phyloP scores from a whole-genome alignment of 352 stramenopile genomes.

The Detonula confervacea region DNA sequence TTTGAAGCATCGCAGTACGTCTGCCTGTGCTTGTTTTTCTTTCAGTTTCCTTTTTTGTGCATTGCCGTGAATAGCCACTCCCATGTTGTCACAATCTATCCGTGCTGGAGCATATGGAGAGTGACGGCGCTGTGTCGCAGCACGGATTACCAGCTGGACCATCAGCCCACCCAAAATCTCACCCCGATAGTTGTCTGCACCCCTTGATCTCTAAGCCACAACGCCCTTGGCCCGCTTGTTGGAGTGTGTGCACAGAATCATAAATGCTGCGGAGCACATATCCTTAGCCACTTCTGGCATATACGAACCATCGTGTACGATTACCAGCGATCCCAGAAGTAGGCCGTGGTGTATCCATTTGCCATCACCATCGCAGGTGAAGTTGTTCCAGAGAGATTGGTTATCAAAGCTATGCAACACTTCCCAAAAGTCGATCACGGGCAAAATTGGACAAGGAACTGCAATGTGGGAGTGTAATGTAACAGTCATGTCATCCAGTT shows the following conservation, averaged over 20 bases:
- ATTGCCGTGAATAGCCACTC: slow-evolving; percentile 37
- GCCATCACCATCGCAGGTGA: slow-evolving; percentile 25
- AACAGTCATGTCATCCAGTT: neutral
- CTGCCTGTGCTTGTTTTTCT: slow-evolving; percentile 38
- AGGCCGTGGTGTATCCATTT: slow-evolving; percentile 21
- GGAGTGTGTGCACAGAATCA: neutral
- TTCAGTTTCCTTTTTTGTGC: neutral
- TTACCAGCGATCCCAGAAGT: neutral
- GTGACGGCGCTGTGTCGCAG: neutral
- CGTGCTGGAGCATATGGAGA: neutral
- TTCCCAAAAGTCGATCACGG: neutral
- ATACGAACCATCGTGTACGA: slow-evolving; percentile 32
- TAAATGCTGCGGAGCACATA: slow-evolving; percentile 7
- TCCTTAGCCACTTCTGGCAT: neutral
- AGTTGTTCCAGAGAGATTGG: slow-evolving; percentile 16
- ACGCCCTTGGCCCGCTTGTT: neutral
- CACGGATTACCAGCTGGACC: slow-evolving; percentile 16
- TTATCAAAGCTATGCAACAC: neutral
- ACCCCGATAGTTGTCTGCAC: slow-evolving; percentile 21
- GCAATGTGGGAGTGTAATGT: neutral
- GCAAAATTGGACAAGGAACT: neutral
- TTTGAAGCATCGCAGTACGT: slow-evolving; percentile 37
- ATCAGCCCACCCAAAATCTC: slow-evolving; percentile 19
- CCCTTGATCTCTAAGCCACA: neutral
- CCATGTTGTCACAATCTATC: slow-evolving; percentile 42